phyloP scores from a whole-genome alignment of 495 filamentous ascomycete genomes.

The Hypoxylon intermedium region DNA sequence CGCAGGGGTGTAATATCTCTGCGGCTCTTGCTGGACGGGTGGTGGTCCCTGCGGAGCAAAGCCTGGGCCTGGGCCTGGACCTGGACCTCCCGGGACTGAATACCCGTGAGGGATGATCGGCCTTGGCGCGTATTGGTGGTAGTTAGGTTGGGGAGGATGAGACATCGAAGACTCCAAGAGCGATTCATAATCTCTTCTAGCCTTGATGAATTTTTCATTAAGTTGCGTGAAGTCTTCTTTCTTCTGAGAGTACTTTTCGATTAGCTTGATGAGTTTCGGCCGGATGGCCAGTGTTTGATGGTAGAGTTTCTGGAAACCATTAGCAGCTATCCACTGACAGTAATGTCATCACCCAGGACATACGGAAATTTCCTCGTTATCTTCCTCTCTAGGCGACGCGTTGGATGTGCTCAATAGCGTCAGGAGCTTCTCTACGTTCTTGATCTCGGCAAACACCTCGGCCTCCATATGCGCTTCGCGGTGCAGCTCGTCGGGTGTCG shows the following conservation, averaged over 20 bases:
- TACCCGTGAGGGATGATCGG: slow-evolving; percentile 70
- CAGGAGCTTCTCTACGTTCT: slow-evolving; percentile 96
- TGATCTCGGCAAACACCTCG: slow-evolving; percentile 97
- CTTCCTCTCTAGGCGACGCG: slow-evolving; percentile 81
- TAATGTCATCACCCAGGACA: background rate
- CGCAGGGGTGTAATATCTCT: slow-evolving; percentile 74
- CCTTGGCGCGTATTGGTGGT: slow-evolving; percentile 70
- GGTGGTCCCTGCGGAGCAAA: slow-evolving; percentile 58
- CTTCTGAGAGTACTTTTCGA: slow-evolving; percentile 99
- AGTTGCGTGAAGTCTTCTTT: slow-evolving; percentile 99
- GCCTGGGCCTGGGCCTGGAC: slow-evolving; percentile 46
- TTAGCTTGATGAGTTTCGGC: slow-evolving; percentile 96
- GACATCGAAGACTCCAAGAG: slow-evolving; percentile 97
- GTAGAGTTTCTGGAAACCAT: slow-evolving; percentile 71
- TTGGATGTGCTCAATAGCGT: slow-evolving; percentile 94
- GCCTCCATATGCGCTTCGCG: slow-evolving; percentile 96
- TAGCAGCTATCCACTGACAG: slow-evolving; percentile 6
- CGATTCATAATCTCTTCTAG: slow-evolving; percentile 91
- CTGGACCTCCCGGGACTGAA: slow-evolving; percentile 48
- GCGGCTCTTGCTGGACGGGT: slow-evolving; percentile 64
- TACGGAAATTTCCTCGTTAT: slow-evolving; percentile 92
- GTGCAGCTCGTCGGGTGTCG: slow-evolving; percentile 92
- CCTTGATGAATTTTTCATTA: slow-evolving; percentile 99
- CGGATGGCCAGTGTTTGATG: slow-evolving; percentile 93
- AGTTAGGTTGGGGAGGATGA: slow-evolving; percentile 72